Conservation (phyloP, 352 stramenopile species). For the Phytopythium delawarense region DNA sequence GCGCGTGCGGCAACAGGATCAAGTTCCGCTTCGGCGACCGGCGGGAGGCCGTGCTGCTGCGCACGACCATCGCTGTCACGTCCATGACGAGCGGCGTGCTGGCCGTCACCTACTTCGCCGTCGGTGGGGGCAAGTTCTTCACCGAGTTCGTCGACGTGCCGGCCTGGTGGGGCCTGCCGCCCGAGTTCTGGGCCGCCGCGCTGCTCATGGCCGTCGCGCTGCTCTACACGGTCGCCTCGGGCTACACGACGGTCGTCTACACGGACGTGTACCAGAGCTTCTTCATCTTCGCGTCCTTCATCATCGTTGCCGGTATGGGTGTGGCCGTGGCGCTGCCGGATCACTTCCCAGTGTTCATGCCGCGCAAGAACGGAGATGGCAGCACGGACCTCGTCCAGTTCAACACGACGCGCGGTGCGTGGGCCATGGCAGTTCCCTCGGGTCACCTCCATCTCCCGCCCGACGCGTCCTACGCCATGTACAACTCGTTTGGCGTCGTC, state of each 20-base stretch:
- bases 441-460: slow-evolving; percentile 29
- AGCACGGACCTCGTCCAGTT: slow-evolving; percentile 39
- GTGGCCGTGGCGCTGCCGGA: slow-evolving; percentile 49
- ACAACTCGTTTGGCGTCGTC: slow-evolving; percentile 62
- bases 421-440: slow-evolving; percentile 40
- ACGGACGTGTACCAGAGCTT: slow-evolving; percentile 81
- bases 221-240: slow-evolving; percentile 67
- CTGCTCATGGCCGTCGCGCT: slow-evolving; percentile 66
- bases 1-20: slow-evolving; percentile 36
- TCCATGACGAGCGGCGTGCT: slow-evolving; percentile 61
- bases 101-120: slow-evolving; percentile 72
- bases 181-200: slow-evolving; percentile 66
- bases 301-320: slow-evolving; percentile 55
- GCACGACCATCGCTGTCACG: slow-evolving; percentile 68
- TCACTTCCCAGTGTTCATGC: slow-evolving; percentile 59
- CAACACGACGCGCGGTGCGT: slow-evolving; percentile 43
- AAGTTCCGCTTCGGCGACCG: slow-evolving; percentile 72
- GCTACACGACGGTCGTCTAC: slow-evolving; percentile 75
- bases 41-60: slow-evolving; percentile 45
- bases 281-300: slow-evolving; percentile 78
- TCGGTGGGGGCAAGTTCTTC: slow-evolving; percentile 76
- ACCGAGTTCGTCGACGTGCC: slow-evolving; percentile 69
- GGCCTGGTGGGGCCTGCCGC: slow-evolving; percentile 45
- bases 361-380: slow-evolving; percentile 21
- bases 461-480: slow-evolving; percentile 64